A percentile compares a stretch with the other conserved stretches of the same genome.
Conservation (phyloP, 2,329 filamentous ascomycete genomes). For the Xylaria sp. region DNA sequence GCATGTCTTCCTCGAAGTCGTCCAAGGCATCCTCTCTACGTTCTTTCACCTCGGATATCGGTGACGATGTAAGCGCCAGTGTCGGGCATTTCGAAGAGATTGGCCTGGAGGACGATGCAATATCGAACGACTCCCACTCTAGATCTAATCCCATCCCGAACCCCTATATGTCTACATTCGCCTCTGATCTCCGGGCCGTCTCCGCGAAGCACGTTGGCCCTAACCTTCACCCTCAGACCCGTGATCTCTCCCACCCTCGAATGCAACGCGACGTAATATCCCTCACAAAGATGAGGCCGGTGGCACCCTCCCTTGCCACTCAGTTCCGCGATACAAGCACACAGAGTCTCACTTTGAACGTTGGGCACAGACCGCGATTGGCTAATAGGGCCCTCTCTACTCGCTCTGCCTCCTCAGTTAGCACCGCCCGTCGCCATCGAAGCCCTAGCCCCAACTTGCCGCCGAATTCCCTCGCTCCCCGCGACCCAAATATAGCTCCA, state of each 20-base stretch:
- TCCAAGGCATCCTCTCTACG: constrained; percentile 91
- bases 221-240: constrained; percentile 45
- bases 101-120: constrained; percentile 78
- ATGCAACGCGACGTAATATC: constrained; percentile 50
- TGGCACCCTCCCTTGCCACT: constrained; percentile 58
- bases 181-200: constrained; percentile 55
- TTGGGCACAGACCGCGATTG: constrained; percentile 46
- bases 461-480: constrained; percentile 54
- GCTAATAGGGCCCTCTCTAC: constrained; percentile 51
- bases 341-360: constrained; percentile 49
- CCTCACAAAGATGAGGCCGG: constrained; percentile 52
- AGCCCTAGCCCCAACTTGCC: constrained; percentile 62
- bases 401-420: constrained; percentile 54
- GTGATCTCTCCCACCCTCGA: constrained; percentile 45
- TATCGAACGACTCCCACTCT: constrained; percentile 49
- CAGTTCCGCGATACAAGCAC: constrained; percentile 60
- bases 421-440: constrained; percentile 55
- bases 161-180: constrained; percentile 62
- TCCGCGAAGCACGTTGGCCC: constrained; percentile 45
- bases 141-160: constrained; percentile 51
- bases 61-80: constrained; percentile 75
- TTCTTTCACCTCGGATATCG: constrained; percentile 78
- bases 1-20: constrained; percentile 84
- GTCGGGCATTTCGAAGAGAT: constrained; percentile 93
- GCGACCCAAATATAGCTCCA: constrained; percentile 53